Percentiles rank a stretch among this genome's conserved stretches.
phyloP scores from a whole-genome alignment of 306 rosid species.

The Benincasa hispida region DNA sequence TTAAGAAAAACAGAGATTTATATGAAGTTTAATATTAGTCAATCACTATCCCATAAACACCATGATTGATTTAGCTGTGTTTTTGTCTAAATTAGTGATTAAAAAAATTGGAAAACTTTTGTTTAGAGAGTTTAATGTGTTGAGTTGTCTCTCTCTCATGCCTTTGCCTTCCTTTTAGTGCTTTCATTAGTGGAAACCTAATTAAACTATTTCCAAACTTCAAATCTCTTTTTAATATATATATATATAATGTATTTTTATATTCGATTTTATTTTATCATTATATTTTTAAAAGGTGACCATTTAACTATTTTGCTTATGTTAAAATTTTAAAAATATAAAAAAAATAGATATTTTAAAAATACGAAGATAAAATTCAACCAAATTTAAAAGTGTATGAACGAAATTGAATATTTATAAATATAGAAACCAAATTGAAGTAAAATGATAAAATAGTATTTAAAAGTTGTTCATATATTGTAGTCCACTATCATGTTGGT shows the following conservation, averaged over 20 bases:
- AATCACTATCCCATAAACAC: slow-evolving; percentile 3
- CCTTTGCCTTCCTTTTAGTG: not conserved
- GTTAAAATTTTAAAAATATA: too few relatives aligned
- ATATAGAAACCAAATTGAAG: too few relatives aligned
- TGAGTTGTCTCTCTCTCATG: slow-evolving; percentile 2
- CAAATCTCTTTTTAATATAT: not conserved
- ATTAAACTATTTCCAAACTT: not conserved
- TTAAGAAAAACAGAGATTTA: not conserved
- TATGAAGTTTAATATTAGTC: not conserved
- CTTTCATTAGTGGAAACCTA: not conserved
- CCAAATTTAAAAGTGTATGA: too few relatives aligned
- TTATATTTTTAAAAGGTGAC: too few relatives aligned
- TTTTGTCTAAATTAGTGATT: not conserved
- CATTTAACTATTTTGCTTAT: too few relatives aligned
- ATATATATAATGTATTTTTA: not conserved
- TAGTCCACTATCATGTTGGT: slow-evolving; percentile 3
- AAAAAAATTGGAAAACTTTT: not conserved
- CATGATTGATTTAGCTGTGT: not conserved
- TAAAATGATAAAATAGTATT: too few relatives aligned
- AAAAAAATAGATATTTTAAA: too few relatives aligned
- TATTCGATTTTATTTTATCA: too few relatives aligned
- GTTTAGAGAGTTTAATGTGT: not conserved
- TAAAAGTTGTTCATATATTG: not conserved
- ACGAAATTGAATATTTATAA: too few relatives aligned
- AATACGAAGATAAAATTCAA: too few relatives aligned